Evolutionary conservation across 2,329 filamentous ascomycete genomes (phyloP).

Genomic region (Parasarocladium wereldwijsianum): DNA sequence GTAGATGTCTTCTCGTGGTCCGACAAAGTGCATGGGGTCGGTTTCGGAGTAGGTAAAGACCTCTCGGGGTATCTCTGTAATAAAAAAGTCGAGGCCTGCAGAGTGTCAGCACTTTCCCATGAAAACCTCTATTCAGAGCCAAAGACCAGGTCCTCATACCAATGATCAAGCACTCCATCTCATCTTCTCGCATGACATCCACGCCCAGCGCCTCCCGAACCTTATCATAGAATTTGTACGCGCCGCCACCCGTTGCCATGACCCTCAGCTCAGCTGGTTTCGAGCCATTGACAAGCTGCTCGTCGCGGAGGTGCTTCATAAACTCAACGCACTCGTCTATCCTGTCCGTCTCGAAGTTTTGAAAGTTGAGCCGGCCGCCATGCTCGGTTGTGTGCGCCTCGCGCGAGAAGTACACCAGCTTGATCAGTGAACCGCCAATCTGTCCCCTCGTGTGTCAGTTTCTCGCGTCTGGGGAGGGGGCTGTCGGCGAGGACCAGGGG

Average conservation of each 20-base stretch:
- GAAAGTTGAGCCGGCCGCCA: conserved; percentile 84
- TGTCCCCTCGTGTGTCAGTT: conserved; percentile 19
- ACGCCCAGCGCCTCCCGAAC: conserved; percentile 73
- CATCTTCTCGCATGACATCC: conserved; percentile 82
- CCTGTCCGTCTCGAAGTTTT: conserved; percentile 88
- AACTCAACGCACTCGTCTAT: conserved; percentile 92
- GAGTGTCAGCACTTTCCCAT: neutral
- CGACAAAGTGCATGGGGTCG: conserved; percentile 79
- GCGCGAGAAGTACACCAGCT: conserved; percentile 92
- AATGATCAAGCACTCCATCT: conserved; percentile 97
- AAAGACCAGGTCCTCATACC: conserved; percentile 32
- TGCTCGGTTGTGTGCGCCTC: conserved; percentile 66
- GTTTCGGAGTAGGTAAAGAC: conserved; percentile 93
- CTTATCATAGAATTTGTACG: conserved; percentile 92
- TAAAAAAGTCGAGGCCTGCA: conserved; percentile 90
- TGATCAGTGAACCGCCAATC: conserved; percentile 92
- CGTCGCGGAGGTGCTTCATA: conserved; percentile 70
- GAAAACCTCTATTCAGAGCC: neutral
- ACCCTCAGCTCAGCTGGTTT: conserved; percentile 63
- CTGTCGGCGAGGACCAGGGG: conserved; percentile 6
- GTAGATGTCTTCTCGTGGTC: conserved; percentile 65
- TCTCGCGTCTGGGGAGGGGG: neutral
- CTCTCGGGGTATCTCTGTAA: conserved; percentile 90
- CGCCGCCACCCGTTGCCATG: conserved; percentile 91
- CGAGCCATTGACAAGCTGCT: conserved; percentile 67